These are phyloP conservation scores for Sicyos edulis DNA, from an alignment of 306 rosid genomes.

Conservation along the genomic window DNA sequence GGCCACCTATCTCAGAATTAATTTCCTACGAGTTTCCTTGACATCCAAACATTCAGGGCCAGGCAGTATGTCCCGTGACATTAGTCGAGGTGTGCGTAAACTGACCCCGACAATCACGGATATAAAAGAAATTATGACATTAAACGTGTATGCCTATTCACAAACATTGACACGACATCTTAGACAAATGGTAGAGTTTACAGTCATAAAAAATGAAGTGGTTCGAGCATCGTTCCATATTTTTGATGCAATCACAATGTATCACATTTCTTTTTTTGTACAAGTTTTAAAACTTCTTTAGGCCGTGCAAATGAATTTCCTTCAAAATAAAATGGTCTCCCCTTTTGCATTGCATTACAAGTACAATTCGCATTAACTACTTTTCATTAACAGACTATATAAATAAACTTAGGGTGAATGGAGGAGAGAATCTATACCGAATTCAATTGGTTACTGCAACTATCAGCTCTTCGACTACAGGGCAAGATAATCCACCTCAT, in stretches of 20 bases:
- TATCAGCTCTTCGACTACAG: conserved; percentile 35
- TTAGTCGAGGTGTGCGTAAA: no score
- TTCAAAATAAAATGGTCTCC: background rate
- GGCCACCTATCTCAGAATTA: no score
- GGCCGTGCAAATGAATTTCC: background rate
- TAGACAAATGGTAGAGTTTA: background rate
- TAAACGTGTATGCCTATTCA: background rate
- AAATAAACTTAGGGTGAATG: background rate
- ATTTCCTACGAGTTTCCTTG: no score
- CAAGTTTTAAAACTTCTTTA: background rate
- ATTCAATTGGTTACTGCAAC: conserved; percentile 33
- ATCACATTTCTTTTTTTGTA: background rate
- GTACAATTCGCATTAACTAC: background rate
- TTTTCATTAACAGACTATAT: background rate
- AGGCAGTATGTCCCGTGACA: no score
- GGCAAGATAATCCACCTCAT: conserved; percentile 61
- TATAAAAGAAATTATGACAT: background rate
- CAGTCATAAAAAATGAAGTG: background rate
- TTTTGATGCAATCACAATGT: background rate
- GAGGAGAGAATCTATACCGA: conserved; percentile 34
- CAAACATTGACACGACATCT: background rate
- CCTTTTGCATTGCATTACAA: background rate
- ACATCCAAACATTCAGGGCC: no score
- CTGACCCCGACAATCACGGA: no score
- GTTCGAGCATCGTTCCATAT: background rate